Percentiles rank a stretch among this genome's conserved stretches.
Evolutionary conservation across 768 basidiomycete genomes (phyloP).

Genomic region (Boletus bicolor): DNA sequence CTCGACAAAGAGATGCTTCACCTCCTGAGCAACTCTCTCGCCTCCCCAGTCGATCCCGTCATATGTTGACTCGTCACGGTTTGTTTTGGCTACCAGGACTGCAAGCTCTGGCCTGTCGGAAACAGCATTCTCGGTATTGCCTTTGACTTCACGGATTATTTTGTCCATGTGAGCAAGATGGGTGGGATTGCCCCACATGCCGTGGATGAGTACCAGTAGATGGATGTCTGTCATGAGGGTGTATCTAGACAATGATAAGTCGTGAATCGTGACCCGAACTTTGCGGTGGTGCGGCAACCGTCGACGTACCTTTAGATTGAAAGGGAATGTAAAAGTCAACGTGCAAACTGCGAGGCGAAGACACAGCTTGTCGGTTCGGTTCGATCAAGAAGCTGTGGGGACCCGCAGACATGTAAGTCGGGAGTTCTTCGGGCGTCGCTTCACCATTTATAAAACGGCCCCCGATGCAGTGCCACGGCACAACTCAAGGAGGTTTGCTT

Average conservation of each 20-base stretch:
- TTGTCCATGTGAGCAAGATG: slow-evolving; percentile 61
- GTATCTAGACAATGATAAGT: neutral
- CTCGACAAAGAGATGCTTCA: slow-evolving; percentile 26
- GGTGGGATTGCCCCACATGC: slow-evolving; percentile 80
- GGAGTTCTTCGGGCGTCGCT: neutral
- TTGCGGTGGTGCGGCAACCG: neutral
- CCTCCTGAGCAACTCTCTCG: slow-evolving; percentile 78
- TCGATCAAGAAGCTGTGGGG: neutral
- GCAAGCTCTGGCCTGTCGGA: slow-evolving; percentile 46
- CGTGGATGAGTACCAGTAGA: slow-evolving; percentile 45
- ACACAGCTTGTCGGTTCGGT: neutral
- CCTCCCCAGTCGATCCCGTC: slow-evolving; percentile 85
- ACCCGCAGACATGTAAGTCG: neutral
- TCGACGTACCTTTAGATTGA: slow-evolving; percentile 2
- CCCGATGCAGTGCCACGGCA: too few relatives aligned
- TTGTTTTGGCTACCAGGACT: slow-evolving; percentile 63
- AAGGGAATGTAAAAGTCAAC: neutral
- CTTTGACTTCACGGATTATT: slow-evolving; percentile 46
- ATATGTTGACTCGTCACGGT: slow-evolving; percentile 65
- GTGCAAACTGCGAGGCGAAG: neutral
- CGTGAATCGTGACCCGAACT: neutral
- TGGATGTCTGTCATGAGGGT: slow-evolving; percentile 33
- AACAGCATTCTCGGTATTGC: slow-evolving; percentile 19
- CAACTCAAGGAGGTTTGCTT: too few relatives aligned
- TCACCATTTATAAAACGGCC: neutral